These are phyloP conservation scores for Psidium friedrichsthalianum DNA, from an alignment of 345 rosid species.

Conservation along the genomic window DNA sequence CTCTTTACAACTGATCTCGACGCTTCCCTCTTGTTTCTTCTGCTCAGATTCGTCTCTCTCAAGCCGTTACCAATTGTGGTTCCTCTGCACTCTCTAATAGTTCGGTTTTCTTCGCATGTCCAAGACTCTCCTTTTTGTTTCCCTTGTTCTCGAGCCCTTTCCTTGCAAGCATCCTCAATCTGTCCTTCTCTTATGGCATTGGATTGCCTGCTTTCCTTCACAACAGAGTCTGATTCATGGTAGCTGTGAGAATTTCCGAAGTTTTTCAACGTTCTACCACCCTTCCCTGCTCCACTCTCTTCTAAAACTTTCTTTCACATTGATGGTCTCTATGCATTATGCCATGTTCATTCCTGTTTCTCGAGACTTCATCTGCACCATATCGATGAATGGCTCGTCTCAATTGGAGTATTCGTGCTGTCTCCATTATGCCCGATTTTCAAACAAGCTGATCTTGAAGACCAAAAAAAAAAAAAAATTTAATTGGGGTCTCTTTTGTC, in stretches of 20 bases:
- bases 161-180: constrained; percentile 18
- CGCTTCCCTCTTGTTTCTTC: not conserved
- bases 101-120: not conserved
- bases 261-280: constrained; percentile 10
- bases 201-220: not conserved
- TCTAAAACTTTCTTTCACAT: not conserved
- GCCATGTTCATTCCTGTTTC: not conserved
- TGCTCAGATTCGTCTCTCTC: not conserved
- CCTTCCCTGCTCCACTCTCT: not conserved
- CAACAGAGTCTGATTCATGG: not conserved
- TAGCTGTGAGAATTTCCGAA: not conserved
- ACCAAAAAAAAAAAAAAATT: too few relatives aligned
- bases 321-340: not conserved
- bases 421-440: not conserved
- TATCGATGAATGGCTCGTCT: not conserved
- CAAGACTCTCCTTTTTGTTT: not conserved
- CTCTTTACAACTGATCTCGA: not conserved
- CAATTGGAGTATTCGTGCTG: not conserved
- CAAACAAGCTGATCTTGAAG: not conserved
- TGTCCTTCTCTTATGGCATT: constrained; percentile 6
- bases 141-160: constrained; percentile 16
- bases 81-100: not conserved
- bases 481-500: too few relatives aligned
- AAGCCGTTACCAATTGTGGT: not conserved
- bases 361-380: not conserved